phyloP scores from a whole-genome alignment of 345 rosid genomes.

The Populus ilicifolia region DNA sequence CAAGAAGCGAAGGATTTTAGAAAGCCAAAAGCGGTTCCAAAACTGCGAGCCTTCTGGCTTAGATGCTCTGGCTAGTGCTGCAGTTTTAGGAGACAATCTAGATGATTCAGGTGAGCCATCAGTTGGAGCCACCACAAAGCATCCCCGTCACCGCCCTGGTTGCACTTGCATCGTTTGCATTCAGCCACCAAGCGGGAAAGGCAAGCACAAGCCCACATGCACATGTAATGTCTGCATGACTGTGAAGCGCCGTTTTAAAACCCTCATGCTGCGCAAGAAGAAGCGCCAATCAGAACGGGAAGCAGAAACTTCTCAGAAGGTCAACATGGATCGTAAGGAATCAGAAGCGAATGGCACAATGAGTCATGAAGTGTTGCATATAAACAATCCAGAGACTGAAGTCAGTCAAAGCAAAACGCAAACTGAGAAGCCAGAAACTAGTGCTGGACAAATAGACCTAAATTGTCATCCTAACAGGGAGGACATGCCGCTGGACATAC shows the following conservation, averaged over 20 bases:
- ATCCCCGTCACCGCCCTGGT: constrained; percentile 93
- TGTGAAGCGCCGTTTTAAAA: constrained; percentile 85
- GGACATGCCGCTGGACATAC: constrained; percentile 28
- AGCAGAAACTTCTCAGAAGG: constrained; percentile 39
- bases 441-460: constrained; percentile 49
- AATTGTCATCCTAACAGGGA: constrained; percentile 50
- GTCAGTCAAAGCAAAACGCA: constrained; percentile 29
- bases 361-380: constrained; percentile 7
- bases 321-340: constrained; percentile 23
- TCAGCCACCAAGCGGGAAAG: constrained; percentile 98
- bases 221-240: constrained; percentile 87
- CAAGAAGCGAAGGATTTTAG: constrained; percentile 51
- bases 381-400: constrained; percentile 31
- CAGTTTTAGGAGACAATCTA: constrained; percentile 60
- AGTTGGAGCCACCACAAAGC: constrained; percentile 78
- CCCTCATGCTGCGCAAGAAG: constrained; percentile 85
- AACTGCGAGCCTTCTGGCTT: constrained; percentile 58
- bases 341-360: constrained; percentile 24
- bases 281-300: constrained; percentile 70
- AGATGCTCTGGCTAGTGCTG: constrained; percentile 85
- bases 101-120: constrained; percentile 46
- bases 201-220: constrained; percentile 75
- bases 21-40: constrained; percentile 29
- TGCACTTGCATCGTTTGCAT: constrained; percentile 96
- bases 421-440: constrained; percentile 36